Evolutionary conservation across 2,329 filamentous ascomycete species (phyloP).

Genomic region (Sporothrix luriei): DNA sequence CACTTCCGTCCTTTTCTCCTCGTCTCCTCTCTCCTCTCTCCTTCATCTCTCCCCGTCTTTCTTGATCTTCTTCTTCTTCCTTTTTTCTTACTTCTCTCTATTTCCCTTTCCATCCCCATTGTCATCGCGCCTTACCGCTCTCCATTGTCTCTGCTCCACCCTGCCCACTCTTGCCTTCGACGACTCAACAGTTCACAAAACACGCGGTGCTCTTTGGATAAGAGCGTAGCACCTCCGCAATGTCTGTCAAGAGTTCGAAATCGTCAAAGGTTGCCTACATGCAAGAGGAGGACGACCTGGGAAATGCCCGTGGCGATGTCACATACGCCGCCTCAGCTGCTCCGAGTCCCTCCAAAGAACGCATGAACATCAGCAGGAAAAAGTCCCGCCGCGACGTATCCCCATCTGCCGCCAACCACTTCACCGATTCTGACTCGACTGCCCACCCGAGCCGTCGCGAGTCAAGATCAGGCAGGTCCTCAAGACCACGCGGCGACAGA

Average conservation of each 20-base stretch:
- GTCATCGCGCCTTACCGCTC: conserved; percentile 11
- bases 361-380: conserved; percentile 56
- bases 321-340: conserved; percentile 54
- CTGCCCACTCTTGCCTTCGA: neutral
- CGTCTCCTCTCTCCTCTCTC: conserved; percentile 1
- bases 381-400: conserved; percentile 47
- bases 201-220: conserved; percentile 10
- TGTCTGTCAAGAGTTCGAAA: conserved; percentile 46
- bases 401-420: conserved; percentile 43
- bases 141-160: conserved; percentile 4
- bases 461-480: conserved; percentile 43
- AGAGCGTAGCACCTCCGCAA: conserved; percentile 40
- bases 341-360: conserved; percentile 52
- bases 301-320: conserved; percentile 45
- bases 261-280: conserved; percentile 48
- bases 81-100: neutral
- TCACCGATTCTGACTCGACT: conserved; percentile 52
- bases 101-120: conserved; percentile 1
- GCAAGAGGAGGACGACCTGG: conserved; percentile 57
- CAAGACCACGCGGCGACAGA: conserved; percentile 35
- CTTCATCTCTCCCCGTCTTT: neutral
- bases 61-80: conserved; percentile 16
- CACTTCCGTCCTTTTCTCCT: neutral
- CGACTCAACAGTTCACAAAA: neutral
- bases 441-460: conserved; percentile 45